phyloP scores from a whole-genome alignment of 345 rosid species.

The Gynandropsis gynandra region DNA sequence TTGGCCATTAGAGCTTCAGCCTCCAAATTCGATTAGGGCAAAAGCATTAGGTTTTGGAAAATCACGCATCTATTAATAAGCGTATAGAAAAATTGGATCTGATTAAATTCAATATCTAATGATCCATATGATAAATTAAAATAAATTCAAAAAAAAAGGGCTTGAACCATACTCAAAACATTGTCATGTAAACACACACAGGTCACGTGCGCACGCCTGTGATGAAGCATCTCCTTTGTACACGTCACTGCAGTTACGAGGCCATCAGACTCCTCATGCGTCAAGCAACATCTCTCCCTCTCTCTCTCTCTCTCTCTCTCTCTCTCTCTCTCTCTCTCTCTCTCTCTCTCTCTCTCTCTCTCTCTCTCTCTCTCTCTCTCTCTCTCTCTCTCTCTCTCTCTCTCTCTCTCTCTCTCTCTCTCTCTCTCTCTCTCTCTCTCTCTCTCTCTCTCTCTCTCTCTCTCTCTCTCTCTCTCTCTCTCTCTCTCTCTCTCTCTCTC shows the following conservation, averaged over 20 bases:
- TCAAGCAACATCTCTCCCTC: conserved; percentile 48
- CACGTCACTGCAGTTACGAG: conserved; percentile 29
- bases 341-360: no score
- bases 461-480: conserved; percentile 16
- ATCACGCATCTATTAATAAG: no score
- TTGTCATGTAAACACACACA: conserved; percentile 15
- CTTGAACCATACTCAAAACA: conserved; percentile 18
- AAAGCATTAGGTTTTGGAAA: no score
- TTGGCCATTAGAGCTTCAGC: no score
- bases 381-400: conserved; percentile 16
- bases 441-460: conserved; percentile 20
- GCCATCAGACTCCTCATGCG: conserved; percentile 41
- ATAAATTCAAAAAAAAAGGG: background rate
- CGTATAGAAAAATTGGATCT: no score
- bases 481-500: conserved; percentile 20
- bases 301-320: conserved; percentile 20
- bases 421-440: conserved; percentile 16
- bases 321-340: background rate
- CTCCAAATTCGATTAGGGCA: no score
- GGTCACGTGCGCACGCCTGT: conserved; percentile 18
- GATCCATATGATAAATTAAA: no score
- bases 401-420: conserved; percentile 20
- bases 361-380: background rate
- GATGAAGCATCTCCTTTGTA: conserved; percentile 12
- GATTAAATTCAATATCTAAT: no score